Base-by-base conservation (phyloP, 768 basidiomycete species). In the Omphalotus guepiniiformis region DNA sequence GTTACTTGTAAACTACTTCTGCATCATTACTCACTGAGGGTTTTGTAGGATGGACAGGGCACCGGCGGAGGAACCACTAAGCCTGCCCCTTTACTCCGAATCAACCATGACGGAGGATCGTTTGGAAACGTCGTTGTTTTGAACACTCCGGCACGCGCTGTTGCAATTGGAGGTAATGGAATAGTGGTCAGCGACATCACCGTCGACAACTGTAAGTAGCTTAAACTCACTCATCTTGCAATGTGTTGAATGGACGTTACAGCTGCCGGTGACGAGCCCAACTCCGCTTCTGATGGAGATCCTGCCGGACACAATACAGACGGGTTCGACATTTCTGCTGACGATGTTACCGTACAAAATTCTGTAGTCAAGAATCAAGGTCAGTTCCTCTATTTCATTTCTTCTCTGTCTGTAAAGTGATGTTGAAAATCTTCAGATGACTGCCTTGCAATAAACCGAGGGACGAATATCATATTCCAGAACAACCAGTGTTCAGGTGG, bases 251-350 rank as follows among this genome's bases (percentile, higher is more conserved):
- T 11, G 15, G 15, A 36, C 26, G 34, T 22, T 16, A 7, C 25
- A 47, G 45, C 39, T 42, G 47, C 47, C 23, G 47, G 47, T 30
- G 32, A 41, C 30, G 26, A 29, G 16, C 39, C 47, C 8, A 49
- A 49, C 32, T n/a, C 26, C 23, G 27, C 36, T 15, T 49, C 47
- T 1, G 47, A 42, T 23, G 47, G 47, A 15, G 6, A 41, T 22
- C 47, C 47, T 4, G 47, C 47, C 21, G 47, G 39, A 19, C 16
- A 30, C 12, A 49, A 49, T 35, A 49, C 47, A n/a, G 47, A 49
- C 23, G 47, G 47, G 11, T 49, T 49, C 29, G 47, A 49, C 39
- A 36, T 49, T 26, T 41, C 70, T 85, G 46, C 45, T 26, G 36
- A 47, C 45, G 36, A 38, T 18, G 45, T 47, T 6, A 47, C 45